Base-by-base conservation (phyloP, 768 basidiomycete species). In the Leccinum subgranulosum region DNA sequence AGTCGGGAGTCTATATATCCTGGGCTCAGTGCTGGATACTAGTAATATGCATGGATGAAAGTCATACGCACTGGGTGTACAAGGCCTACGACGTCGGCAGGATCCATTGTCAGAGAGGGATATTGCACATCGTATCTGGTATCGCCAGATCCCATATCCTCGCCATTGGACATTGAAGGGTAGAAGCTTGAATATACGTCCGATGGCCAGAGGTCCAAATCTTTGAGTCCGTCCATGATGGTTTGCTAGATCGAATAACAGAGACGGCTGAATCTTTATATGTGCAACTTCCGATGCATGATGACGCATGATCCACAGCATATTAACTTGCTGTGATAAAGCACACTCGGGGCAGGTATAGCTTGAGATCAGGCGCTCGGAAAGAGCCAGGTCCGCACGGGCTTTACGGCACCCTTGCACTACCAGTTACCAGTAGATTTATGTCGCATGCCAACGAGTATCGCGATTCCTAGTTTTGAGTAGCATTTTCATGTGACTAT, bases 311-410 rank as follows among this genome's bases (percentile, higher is more conserved):
- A 43, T 55, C 39, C 33, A 70, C 69, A 69, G 68, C 64, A 70
- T 54, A 0, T 60, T 39, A 39, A n/a, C 7, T 9, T 69, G 66
- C 67, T 69, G 67, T 69, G 52, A 58, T 4, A 48, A 39, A 34
- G 34, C 52, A 28, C 50, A 28, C 50, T 36, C 15, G 25, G 17
- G 33, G 57, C 50, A 43, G 14, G 31, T 25, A 50, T 49, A 28
- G 46, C 21, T 17, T 31, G 28, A 6, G 39, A 23, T 11, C 41
- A 17, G 21, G 49, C 60, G 51, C 55, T 34, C 27, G 25, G 51
- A 54, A 43, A 54, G 25, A 31, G 14, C 36, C 6, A 31, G 10
- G 27, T n/a, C 48, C 46, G 49, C 10, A 23, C n/a, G 21, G n/a
- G 14, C 23, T 7, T 66, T 55, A 59, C 56, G 54, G 28, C 51